Evolutionary conservation across 2,329 filamentous ascomycete species (phyloP).

Genomic region (Talaromyces sp.): DNA sequence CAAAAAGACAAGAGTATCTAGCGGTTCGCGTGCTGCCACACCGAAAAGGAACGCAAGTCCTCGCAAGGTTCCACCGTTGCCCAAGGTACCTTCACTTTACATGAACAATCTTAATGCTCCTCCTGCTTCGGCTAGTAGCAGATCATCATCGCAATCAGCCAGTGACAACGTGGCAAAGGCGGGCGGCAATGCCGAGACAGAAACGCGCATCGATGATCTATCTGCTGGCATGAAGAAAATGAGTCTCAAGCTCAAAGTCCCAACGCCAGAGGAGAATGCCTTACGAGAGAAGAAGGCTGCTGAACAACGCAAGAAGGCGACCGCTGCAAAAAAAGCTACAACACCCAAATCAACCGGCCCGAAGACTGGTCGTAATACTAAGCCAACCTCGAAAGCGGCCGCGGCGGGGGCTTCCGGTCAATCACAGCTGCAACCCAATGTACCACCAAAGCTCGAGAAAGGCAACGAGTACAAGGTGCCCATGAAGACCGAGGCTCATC

Average conservation of each 20-base stretch:
- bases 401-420: not conserved
- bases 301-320: constrained; percentile 41
- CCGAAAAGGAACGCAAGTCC: constrained; percentile 35
- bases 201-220: constrained; percentile 37
- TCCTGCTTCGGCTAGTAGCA: constrained; percentile 20
- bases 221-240: constrained; percentile 52
- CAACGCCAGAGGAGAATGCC: constrained; percentile 56
- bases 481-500: constrained; percentile 9
- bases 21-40: constrained; percentile 42
- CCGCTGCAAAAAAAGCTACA: constrained; percentile 30
- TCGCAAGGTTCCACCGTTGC: constrained; percentile 40
- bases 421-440: not conserved
- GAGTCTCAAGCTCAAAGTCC: constrained; percentile 56
- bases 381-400: not conserved
- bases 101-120: constrained; percentile 24
- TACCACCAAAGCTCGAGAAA: not conserved
- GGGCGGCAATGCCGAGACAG: constrained; percentile 40
- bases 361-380: constrained; percentile 1
- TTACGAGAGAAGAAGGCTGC: constrained; percentile 46
- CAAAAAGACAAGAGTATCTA: constrained; percentile 58
- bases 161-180: constrained; percentile 20
- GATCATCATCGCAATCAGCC: not conserved
- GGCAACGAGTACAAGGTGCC: constrained; percentile 1
- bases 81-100: constrained; percentile 40
- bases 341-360: constrained; percentile 23